A percentile compares a stretch with the other conserved stretches of the same genome.
Conservation (phyloP, 139 green algal genomes). For the Chlorella sp. region DNA sequence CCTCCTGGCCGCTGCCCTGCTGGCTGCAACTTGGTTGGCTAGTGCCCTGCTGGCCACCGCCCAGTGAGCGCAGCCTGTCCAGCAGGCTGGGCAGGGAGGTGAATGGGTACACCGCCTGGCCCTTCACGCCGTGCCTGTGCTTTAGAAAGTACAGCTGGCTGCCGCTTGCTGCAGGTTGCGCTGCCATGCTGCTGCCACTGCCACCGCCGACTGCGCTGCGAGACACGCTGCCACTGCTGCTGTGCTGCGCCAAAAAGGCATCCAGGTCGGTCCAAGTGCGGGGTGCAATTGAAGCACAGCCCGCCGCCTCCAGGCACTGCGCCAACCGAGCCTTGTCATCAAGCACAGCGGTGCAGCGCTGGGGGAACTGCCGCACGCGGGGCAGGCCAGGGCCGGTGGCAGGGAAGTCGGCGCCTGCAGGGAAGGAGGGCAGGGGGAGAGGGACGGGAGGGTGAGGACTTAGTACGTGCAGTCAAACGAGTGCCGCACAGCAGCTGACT, state of each 20-base stretch:
- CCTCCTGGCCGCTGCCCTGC: too few species aligned
- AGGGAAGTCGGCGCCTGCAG: constrained; percentile 1
- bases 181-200: neutral
- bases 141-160: neutral
- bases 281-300: neutral
- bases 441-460: neutral
- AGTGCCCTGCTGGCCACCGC: too few species aligned
- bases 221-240: neutral
- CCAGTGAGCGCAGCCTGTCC: neutral
- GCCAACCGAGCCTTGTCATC: neutral
- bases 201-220: neutral
- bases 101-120: neutral
- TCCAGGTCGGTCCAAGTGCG: neutral
- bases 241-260: neutral
- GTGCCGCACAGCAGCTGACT: too few species aligned
- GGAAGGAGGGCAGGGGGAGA: neutral
- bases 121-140: constrained; percentile 3
- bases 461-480: too few species aligned
- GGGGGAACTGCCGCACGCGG: neutral
- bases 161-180: neutral
- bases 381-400: neutral
- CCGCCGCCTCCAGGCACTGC: neutral
- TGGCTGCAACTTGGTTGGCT: too few species aligned
- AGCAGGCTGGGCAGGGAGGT: neutral
- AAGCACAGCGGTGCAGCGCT: neutral